Base-by-base conservation (phyloP, 768 basidiomycete genomes). In the Chalciporus sphaerocephalus region DNA sequence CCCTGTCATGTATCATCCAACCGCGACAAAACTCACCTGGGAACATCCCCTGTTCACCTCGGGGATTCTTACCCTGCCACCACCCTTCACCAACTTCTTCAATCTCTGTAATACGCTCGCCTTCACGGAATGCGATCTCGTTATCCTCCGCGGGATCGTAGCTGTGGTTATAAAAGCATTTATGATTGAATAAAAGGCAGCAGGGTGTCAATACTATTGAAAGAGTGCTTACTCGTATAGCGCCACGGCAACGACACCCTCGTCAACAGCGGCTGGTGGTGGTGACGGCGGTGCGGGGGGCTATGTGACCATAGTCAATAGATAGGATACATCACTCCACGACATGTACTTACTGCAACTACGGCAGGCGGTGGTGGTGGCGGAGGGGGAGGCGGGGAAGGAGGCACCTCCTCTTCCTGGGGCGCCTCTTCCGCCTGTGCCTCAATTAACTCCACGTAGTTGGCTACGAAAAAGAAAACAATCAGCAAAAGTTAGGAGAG, bases 91-190 rank as follows among this genome's bases (percentile, higher is more conserved):
- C 83, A 6, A 80, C 81, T 42, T 84, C 81, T 57, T 91, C 87
- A 42, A 96, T 87, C 44, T 85, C 74, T 15, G 71, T 74, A 59
- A 96, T 88, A 45, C 72, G 68, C 27, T 93, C 92, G 21, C 89
- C 90, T 62, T 92, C 92, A 23, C 62, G 70, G 77, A 97, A 92
- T 3, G 83, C 75, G 22, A 96, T 68, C 59, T 96, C 93, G 58
- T 97, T 96, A 54, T 92, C 92, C 60, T 96, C 93, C 0, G 80
- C 80, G 0, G 93, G 90, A 9, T 92, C 89, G 57, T 94, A 95
- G 52, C 89, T 93, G 39, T 6, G 43, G 1, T 40, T 6, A n/a
- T 32, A 17, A 32, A 30, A 50, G n/a, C 4, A 41, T 15, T 9
- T 11, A 34, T 24, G n/a, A n/a, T 27, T 15, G 24, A 15, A 32